Percentiles rank a stretch among this genome's conserved stretches.
phyloP scores from a whole-genome alignment of 768 basidiomycete genomes.

The Daedaleopsis nitida region DNA sequence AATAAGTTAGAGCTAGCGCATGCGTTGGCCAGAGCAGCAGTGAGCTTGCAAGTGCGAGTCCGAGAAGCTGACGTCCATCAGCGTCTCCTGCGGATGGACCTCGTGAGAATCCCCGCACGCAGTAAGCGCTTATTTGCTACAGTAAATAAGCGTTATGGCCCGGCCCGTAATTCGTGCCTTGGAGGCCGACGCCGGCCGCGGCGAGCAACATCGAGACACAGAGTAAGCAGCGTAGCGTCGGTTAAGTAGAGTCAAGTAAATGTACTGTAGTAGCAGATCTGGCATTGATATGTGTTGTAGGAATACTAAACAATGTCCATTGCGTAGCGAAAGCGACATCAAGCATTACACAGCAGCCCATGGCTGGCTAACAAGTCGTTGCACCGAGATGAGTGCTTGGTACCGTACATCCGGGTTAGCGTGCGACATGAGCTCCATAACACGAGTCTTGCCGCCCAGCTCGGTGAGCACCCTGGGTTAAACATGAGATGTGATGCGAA shows the following conservation, averaged over 20 bases:
- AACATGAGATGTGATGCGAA: neutral
- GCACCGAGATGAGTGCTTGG: conserved; percentile 87
- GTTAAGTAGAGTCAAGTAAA: no score
- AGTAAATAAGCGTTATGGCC: no score
- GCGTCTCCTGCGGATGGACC: conserved; percentile 4
- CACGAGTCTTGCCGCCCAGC: conserved; percentile 81
- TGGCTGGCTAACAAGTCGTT: conserved; percentile 88
- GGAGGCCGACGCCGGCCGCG: no score
- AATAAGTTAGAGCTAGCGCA: conserved; percentile 8
- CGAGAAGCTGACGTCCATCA: conserved; percentile 16
- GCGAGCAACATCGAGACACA: no score
- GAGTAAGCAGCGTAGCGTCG: no score
- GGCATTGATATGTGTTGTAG: no score
- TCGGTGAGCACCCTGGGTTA: conserved; percentile 70
- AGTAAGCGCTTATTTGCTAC: no score
- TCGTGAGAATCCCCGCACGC: conserved; percentile 10
- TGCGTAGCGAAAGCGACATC: neutral
- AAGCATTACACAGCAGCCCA: conserved; percentile 57
- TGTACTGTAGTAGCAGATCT: no score
- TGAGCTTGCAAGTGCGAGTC: conserved; percentile 2
- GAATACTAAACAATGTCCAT: conserved; percentile 6
- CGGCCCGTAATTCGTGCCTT: no score
- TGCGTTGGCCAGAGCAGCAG: conserved; percentile 14
- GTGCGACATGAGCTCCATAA: conserved; percentile 94
- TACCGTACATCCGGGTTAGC: conserved; percentile 88